Base-by-base conservation (phyloP, 2,329 filamentous ascomycete genomes). In the Aspergillus ruber region DNA sequence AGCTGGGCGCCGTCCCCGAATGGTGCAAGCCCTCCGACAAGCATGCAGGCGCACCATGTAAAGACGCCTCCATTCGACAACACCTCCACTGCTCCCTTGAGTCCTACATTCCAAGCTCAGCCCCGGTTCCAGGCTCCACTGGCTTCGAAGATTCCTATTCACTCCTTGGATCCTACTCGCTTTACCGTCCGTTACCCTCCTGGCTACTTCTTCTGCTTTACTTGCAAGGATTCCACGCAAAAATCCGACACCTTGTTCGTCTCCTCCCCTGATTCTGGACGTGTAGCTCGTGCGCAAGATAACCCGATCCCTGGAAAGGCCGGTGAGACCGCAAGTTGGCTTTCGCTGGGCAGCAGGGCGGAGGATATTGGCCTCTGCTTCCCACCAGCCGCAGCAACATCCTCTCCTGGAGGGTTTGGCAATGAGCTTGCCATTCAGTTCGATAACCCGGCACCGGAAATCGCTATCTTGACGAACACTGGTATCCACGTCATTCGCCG, bases 361-460 rank as follows among this genome's bases (percentile, higher is more conserved):
- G 84, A 95, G 63, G 88, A 87, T 55, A 81, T 96, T 48, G 89
- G 90, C 2, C 70, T 90, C 10, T 81, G 89, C 23, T 88, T 85
- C 1, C 78, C 80, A 43, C 81, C 86, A 0, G 91, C 90, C 57
- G 78, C 82, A 13, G 86, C 86, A 8, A 78, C 83, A 0, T 72
- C 71, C 9, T 79, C 81, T 21, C 86, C 88, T 0, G 64, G 82
- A 18, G 91, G 90, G 0, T 97, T 95, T 60, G 90, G 91, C 9
- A 98, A 98, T 58, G 93, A 98, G 69, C 75, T 97, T 47, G 89
- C 93, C 1, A 86, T 95, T n/a, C 94, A 98, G 59, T 98, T 93
- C 58, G 93, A 98, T 60, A 79, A 87, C 50, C 76, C 83, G 0
- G 79, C 86, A 0, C 83, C 85, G 44, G 91, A 98, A 63, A 83